phyloP scores from a whole-genome alignment of 108 stramenopile species.

The Nitzschia sp. region DNA sequence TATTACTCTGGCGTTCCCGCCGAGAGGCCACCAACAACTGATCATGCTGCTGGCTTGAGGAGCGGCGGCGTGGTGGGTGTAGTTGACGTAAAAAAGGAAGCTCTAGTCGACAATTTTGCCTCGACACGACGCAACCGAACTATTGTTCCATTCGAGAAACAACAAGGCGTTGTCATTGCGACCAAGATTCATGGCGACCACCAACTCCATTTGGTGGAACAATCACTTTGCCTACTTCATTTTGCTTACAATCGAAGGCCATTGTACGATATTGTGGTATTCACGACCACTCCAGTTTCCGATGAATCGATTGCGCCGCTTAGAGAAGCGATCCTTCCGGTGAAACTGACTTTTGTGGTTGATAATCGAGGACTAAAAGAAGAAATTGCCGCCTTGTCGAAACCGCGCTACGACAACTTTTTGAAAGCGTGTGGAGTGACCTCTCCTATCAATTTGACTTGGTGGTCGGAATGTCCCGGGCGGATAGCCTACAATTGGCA shows the following conservation, averaged over 20 bases:
- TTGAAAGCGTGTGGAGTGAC: conserved; percentile 29
- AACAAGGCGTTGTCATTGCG: conserved; percentile 43
- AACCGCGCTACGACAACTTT: neutral
- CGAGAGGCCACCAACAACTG: too few relatives aligned
- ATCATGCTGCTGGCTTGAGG: too few relatives aligned
- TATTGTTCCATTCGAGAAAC: conserved; percentile 5
- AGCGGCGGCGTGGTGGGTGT: too few relatives aligned
- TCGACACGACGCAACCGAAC: conserved; percentile 17
- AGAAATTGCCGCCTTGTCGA: conserved; percentile 22
- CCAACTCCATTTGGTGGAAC: conserved; percentile 11
- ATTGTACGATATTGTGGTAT: conserved; percentile 42
- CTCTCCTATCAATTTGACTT: conserved; percentile 10
- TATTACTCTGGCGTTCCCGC: too few relatives aligned
- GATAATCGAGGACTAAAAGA: conserved; percentile 39
- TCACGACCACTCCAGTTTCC: conserved; percentile 25
- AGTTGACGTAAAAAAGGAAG: too few relatives aligned
- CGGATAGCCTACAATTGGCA: conserved; percentile 37
- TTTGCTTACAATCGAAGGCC: conserved; percentile 34
- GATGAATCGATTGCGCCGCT: conserved; percentile 13
- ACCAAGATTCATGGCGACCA: conserved; percentile 45
- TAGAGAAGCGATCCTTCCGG: conserved; percentile 20
- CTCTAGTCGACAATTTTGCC: too few relatives aligned
- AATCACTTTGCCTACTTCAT: conserved; percentile 38
- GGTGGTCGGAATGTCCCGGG: conserved; percentile 26
- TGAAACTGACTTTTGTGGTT: conserved; percentile 35